These are phyloP conservation scores for Leccinum obscurum DNA, from an alignment of 768 basidiomycete genomes.

Conservation along the genomic window DNA sequence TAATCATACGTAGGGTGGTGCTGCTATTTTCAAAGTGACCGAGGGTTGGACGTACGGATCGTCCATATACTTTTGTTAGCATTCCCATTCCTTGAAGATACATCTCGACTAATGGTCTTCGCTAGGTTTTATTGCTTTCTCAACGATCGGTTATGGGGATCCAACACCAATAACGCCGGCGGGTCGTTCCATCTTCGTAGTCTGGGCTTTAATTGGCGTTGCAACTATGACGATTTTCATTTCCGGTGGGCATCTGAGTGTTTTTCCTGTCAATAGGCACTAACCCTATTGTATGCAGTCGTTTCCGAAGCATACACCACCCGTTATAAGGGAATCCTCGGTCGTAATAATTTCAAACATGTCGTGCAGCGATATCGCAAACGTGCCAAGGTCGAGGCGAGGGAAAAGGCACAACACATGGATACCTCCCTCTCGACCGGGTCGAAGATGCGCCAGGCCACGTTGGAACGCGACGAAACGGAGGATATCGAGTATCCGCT, in stretches of 20 bases:
- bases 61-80: slow-evolving; percentile 73
- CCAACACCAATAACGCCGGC: slow-evolving; percentile 59
- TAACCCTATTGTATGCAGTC: slow-evolving; percentile 40
- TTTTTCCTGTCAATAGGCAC: neutral
- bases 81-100: neutral
- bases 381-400: slow-evolving; percentile 21
- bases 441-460: too few relatives aligned
- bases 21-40: slow-evolving; percentile 64
- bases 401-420: too few relatives aligned
- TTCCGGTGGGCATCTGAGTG: slow-evolving; percentile 49
- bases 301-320: slow-evolving; percentile 65
- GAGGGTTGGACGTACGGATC: slow-evolving; percentile 67
- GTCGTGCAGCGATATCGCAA: slow-evolving; percentile 47
- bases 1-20: slow-evolving; percentile 48
- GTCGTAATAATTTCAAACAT: slow-evolving; percentile 43
- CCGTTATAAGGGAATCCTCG: slow-evolving; percentile 58
- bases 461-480: too few relatives aligned
- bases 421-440: too few relatives aligned
- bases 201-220: slow-evolving; percentile 77
- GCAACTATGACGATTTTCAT: slow-evolving; percentile 75
- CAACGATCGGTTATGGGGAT: slow-evolving; percentile 76
- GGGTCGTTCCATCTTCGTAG: slow-evolving; percentile 74
- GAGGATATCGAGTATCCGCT: too few relatives aligned
- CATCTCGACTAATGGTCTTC: neutral
- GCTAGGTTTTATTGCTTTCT: slow-evolving; percentile 69